These are phyloP conservation scores for Ceratobasidium sp. DNA, from an alignment of 1,284 basidiomycete genomes.

Conservation along the genomic window DNA sequence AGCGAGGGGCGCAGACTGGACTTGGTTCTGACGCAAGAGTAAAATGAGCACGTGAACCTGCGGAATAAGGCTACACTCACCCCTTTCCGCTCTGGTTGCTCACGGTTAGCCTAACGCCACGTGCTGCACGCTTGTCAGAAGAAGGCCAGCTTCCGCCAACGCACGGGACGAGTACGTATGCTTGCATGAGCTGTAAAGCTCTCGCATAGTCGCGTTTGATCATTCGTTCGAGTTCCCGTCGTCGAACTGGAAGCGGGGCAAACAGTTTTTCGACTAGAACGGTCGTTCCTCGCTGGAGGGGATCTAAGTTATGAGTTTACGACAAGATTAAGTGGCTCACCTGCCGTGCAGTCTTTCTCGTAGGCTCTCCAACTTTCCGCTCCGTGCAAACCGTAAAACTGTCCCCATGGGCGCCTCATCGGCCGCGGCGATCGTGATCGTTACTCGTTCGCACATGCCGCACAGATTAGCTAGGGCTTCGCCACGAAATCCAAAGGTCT, in stretches of 20 bases:
- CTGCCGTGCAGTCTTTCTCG: conserved; percentile 77
- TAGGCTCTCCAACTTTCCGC: conserved; percentile 69
- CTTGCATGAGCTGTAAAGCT: conserved; percentile 83
- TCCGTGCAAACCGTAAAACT: conserved; percentile 76
- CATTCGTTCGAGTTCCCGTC: conserved; percentile 93
- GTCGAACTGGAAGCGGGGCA: conserved; percentile 85
- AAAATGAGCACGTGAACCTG: not conserved
- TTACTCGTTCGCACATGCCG: conserved; percentile 80
- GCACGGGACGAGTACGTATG: conserved; percentile 91
- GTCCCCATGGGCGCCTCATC: conserved; percentile 82
- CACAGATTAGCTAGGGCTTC: conserved; percentile 96
- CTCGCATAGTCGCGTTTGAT: conserved; percentile 92
- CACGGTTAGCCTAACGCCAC: conserved; percentile 80
- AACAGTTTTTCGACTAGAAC: conserved; percentile 84
- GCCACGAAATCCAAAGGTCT: conserved; percentile 95
- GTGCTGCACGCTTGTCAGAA: conserved; percentile 58
- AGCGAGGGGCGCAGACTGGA: conserved; percentile 35
- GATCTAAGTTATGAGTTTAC: not conserved
- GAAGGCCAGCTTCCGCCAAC: conserved; percentile 32
- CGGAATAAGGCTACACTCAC: conserved; percentile 61
- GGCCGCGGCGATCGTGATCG: conserved; percentile 79
- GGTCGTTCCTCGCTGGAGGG: conserved; percentile 86
- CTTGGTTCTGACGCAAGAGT: conserved; percentile 29
- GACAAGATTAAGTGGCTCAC: conserved; percentile 63
- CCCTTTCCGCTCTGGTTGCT: conserved; percentile 80